phyloP scores from a whole-genome alignment of 441 rosid genomes.

The Gossypium schwendimanii region DNA sequence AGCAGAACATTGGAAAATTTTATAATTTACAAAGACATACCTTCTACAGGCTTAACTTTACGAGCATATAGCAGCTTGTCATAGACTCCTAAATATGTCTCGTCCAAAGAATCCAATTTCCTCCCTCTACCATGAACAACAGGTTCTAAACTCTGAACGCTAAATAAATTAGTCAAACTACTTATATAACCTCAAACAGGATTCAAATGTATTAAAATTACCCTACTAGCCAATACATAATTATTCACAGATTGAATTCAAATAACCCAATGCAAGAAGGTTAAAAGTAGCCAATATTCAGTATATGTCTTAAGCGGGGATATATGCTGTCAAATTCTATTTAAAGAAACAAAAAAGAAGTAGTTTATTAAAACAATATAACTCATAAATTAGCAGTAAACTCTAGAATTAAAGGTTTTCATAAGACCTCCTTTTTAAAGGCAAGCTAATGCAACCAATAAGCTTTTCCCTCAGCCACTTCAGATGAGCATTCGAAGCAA shows the following conservation, averaged over 20 bases:
- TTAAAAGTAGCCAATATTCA: neutral
- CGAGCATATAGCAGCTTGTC: slow-evolving; percentile 81
- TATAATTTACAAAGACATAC: slow-evolving; percentile 23
- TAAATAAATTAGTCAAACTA: slow-evolving; percentile 4
- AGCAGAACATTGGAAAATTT: neutral
- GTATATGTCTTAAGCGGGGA: neutral
- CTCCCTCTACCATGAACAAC: slow-evolving; percentile 88
- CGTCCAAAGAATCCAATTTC: slow-evolving; percentile 56
- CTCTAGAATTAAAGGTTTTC: neutral
- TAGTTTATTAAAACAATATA: neutral
- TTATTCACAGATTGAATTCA: neutral
- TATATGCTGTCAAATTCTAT: neutral
- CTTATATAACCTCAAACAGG: neutral
- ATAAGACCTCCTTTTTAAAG: neutral
- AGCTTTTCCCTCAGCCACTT: neutral
- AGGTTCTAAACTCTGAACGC: slow-evolving; percentile 62
- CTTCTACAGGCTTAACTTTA: slow-evolving; percentile 73
- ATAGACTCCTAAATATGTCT: slow-evolving; percentile 73
- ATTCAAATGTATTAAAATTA: neutral
- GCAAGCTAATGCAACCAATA: neutral
- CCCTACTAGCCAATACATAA: neutral
- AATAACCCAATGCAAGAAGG: neutral
- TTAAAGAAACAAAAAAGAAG: neutral
- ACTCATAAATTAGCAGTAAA: neutral
- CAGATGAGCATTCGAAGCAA: neutral